These are phyloP conservation scores for Phylloporus sp. DNA, from an alignment of 768 basidiomycete genomes.

Conservation along the genomic window DNA sequence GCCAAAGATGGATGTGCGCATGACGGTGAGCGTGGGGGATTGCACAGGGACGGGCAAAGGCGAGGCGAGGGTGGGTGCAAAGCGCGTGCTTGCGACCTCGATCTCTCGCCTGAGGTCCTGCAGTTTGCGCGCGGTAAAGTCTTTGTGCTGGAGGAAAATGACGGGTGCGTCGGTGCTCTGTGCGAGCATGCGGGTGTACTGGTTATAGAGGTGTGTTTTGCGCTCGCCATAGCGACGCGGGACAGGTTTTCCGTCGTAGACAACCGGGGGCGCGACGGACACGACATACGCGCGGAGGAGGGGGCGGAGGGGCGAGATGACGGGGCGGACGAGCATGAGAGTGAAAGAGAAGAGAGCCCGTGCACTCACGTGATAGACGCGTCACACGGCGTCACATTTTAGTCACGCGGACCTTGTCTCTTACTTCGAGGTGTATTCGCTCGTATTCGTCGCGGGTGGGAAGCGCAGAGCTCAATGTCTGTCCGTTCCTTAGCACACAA, in stretches of 20 bases:
- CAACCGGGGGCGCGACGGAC: constrained; percentile 47
- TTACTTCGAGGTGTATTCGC: constrained; percentile 16
- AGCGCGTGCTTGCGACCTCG: constrained; percentile 45
- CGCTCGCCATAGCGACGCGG: constrained; percentile 73
- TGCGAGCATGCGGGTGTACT: constrained; percentile 70
- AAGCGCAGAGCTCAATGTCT: constrained; percentile 25
- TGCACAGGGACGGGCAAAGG: constrained; percentile 27
- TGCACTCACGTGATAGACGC: neutral
- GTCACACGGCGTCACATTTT: constrained; percentile 26
- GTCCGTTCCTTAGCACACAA: constrained; percentile 18
- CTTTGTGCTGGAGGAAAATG: constrained; percentile 73
- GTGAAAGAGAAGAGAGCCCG: neutral
- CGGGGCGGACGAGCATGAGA: constrained; percentile 12
- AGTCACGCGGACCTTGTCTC: constrained; percentile 26
- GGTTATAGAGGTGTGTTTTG: constrained; percentile 76
- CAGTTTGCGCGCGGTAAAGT: constrained; percentile 66
- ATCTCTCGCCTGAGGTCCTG: constrained; percentile 68
- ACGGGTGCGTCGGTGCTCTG: constrained; percentile 53
- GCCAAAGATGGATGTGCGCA: constrained; percentile 76
- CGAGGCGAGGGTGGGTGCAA: constrained; percentile 26
- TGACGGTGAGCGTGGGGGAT: constrained; percentile 57
- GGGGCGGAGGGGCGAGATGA: constrained; percentile 11
- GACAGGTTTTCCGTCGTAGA: constrained; percentile 47
- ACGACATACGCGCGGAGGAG: constrained; percentile 48
- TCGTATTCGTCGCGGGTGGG: constrained; percentile 19